Evolutionary conservation across 1,284 basidiomycete genomes (phyloP).

Genomic region (Butyriboletus appendiculatus): DNA sequence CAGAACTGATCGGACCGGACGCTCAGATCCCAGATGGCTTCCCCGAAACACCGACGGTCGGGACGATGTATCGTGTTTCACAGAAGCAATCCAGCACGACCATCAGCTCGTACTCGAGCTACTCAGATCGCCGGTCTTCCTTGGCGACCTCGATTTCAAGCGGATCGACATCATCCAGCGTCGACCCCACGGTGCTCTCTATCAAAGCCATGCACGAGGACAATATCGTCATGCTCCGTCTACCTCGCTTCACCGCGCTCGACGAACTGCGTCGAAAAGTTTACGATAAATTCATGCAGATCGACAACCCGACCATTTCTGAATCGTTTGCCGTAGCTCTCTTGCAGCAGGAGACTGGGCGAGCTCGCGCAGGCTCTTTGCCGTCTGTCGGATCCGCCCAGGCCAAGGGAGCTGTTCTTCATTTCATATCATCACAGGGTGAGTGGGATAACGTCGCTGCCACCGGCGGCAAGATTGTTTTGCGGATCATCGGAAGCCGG

Average conservation of each 20-base stretch:
- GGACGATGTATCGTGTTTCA: conserved; percentile 11
- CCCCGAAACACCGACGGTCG: conserved; percentile 23
- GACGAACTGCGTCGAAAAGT: conserved; percentile 54
- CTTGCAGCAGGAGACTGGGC: conserved; percentile 35
- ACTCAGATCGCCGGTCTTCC: conserved; percentile 26
- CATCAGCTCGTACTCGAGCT: conserved; percentile 12
- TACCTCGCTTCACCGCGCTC: conserved; percentile 45
- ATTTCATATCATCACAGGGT: conserved; percentile 40
- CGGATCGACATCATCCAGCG: conserved; percentile 32
- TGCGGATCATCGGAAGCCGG: conserved; percentile 37
- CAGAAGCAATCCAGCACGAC: conserved; percentile 5
- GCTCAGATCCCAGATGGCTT: conserved; percentile 12
- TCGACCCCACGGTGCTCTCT: conserved; percentile 39
- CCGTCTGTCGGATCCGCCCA: conserved; percentile 33
- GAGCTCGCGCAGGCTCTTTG: conserved; percentile 39
- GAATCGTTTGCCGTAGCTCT: conserved; percentile 55
- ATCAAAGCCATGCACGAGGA: conserved; percentile 67
- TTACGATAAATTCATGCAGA: conserved; percentile 60
- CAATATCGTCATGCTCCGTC: conserved; percentile 61
- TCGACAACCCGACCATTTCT: conserved; percentile 55
- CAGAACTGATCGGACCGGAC: conserved; percentile 43
- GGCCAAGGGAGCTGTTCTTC: conserved; percentile 23
- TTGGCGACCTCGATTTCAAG: conserved; percentile 32
- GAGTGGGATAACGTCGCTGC: conserved; percentile 43
- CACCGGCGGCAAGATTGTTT: conserved; percentile 25